Evolutionary conservation across 2,329 filamentous ascomycete genomes (phyloP).

Genomic region (Ambrosiella cleistominuta): DNA sequence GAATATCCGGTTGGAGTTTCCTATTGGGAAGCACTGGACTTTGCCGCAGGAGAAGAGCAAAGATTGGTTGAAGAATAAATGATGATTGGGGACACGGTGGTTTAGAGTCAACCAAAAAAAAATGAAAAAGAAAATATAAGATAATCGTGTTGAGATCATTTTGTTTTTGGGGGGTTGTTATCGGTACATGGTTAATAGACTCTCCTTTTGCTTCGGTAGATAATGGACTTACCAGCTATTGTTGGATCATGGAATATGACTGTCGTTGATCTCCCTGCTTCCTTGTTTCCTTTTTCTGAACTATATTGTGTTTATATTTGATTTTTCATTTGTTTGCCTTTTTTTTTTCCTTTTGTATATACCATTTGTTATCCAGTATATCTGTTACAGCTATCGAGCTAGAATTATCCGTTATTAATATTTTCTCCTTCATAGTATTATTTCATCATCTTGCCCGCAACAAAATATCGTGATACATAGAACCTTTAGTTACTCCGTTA

Average conservation of each 20-base stretch:
- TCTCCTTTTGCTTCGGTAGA: no score
- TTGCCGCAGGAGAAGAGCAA: background rate
- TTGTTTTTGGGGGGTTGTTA: no score
- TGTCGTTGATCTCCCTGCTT: no score
- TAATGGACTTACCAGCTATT: no score
- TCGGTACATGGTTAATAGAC: no score
- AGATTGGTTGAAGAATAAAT: background rate
- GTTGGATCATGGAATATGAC: no score
- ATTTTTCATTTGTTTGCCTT: background rate
- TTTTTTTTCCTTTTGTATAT: background rate
- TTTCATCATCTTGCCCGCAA: no score
- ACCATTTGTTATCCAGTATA: background rate
- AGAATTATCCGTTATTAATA: background rate
- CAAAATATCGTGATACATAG: no score
- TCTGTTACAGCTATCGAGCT: background rate
- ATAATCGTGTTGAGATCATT: no score
- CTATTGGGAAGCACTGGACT: slow-evolving; percentile 1
- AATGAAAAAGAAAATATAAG: background rate
- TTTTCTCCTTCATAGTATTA: background rate
- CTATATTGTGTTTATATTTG: background rate
- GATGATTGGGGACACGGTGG: background rate
- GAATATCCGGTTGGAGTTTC: slow-evolving; percentile 1
- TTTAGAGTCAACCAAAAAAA: background rate
- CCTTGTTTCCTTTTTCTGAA: background rate
- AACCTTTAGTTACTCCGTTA: no score